Evolutionary conservation across 2,329 filamentous ascomycete species (phyloP), one percentile per base, ranked within the genome.

Genomic region (Lomentospora prolificans): DNA sequence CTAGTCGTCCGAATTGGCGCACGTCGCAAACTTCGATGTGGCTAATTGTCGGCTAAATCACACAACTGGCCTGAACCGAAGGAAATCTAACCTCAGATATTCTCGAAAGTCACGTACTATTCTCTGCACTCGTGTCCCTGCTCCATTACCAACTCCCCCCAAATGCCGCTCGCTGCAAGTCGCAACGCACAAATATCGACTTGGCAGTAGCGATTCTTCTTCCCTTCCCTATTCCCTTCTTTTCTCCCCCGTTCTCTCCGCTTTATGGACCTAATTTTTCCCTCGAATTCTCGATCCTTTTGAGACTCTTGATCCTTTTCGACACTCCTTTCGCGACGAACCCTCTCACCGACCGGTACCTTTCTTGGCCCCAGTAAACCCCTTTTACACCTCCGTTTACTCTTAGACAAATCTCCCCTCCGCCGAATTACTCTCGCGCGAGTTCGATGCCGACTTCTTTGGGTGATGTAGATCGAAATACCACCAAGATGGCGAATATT

Each of bases 381-480:
- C 30, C 12, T 30, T 24, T 30, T 36, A 6, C 39, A 30, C 30
- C 12, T 30, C 25, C 6, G 19, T 31, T 14, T 28, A 19, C 17
- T 48, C 44, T 48, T 19, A 48, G 48, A 51, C 48, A 22, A 19
- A 12, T 10, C n/a, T n/a, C 30, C 5, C 33, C 10, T 17, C 30
- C 31, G 19, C 17, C 50, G 28, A 33, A 19, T 44, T 25, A 7
- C 27, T 14, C 10, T 25, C 17, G 22, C 3, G 22, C 24, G 22
- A 6, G 22, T 48, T 39, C 53, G 50, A 55, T 55, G 53, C 39
- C 44, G 14, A 5, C 41, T 27, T 39, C 46, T 19, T 48, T 24
- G 17, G 46, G 44, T 24, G 53, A 55, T 55, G 53, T 48, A 51
- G 53, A 55, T 17, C 22, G 27, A 31, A 55, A 48, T 25, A 55